phyloP scores from a whole-genome alignment of 441 rosid species.

The Eutrema salsugineum region DNA sequence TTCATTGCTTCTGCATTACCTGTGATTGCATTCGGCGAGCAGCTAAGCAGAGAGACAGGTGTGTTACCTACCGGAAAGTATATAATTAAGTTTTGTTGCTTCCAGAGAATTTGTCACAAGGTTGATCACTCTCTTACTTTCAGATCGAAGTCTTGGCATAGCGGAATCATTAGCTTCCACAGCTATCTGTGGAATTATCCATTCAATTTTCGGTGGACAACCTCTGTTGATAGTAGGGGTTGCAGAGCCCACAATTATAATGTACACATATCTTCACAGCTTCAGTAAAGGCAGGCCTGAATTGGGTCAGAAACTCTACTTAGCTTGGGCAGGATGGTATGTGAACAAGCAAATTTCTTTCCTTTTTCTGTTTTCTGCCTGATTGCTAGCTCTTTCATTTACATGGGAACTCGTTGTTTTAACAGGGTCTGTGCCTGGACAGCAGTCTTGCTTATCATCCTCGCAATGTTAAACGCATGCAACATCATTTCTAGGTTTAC shows the following conservation, averaged over 20 bases:
- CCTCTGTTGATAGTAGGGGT: constrained; percentile 84
- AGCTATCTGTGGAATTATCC: constrained; percentile 81
- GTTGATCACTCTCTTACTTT: constrained; percentile 4
- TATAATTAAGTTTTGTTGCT: not conserved
- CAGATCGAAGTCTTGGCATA: constrained; percentile 80
- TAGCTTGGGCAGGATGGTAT: constrained; percentile 93
- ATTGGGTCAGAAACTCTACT: constrained; percentile 57
- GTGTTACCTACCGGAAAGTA: not conserved
- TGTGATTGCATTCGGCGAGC: constrained; percentile 91
- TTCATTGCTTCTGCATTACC: constrained; percentile 96
- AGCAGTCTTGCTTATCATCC: constrained; percentile 57
- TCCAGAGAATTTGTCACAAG: not conserved
- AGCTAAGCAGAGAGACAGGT: constrained; percentile 83
- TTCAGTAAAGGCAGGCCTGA: constrained; percentile 59
- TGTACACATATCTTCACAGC: constrained; percentile 84
- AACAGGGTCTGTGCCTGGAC: constrained; percentile 93
- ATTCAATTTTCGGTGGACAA: constrained; percentile 85
- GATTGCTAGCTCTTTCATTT: not conserved
- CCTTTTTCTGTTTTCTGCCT: not conserved
- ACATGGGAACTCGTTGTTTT: not conserved
- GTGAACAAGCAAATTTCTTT: not conserved
- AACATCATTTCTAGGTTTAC: constrained; percentile 65
- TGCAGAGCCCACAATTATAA: constrained; percentile 87
- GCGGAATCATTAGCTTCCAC: constrained; percentile 82
- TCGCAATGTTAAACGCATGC: constrained; percentile 68